phyloP scores from a whole-genome alignment of 305 asterid genomes.

The Rubia peregrina region DNA sequence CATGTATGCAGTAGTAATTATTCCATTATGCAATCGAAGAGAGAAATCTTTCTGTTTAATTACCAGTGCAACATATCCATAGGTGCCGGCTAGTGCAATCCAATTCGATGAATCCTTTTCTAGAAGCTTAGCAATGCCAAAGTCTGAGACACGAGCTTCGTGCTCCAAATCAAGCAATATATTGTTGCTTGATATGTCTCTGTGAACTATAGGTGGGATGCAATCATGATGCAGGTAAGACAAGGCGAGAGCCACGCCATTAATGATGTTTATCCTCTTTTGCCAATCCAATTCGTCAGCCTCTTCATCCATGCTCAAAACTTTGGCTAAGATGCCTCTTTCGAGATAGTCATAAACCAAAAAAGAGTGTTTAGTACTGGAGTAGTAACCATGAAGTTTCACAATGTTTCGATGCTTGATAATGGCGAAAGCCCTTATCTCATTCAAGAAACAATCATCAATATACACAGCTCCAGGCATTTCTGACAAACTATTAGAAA shows the following conservation, averaged over 20 bases:
- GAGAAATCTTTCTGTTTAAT: background rate
- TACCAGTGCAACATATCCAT: conserved; percentile 38
- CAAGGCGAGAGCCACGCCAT: conserved; percentile 24
- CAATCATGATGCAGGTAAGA: conserved; percentile 34
- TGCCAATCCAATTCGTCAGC: conserved; percentile 17
- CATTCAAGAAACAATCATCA: conserved; percentile 13
- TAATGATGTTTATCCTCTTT: conserved; percentile 21
- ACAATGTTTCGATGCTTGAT: conserved; percentile 22
- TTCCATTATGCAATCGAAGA: background rate
- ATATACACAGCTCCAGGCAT: background rate
- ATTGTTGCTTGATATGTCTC: conserved; percentile 30
- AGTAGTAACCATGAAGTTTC: conserved; percentile 16
- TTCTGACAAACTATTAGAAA: conserved; percentile 7
- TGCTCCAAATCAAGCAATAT: conserved; percentile 24
- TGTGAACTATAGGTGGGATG: conserved; percentile 21
- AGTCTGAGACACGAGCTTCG: conserved; percentile 29
- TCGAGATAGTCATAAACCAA: conserved; percentile 20
- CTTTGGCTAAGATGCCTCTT: conserved; percentile 19
- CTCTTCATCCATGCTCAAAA: conserved; percentile 9
- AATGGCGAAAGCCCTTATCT: conserved; percentile 14
- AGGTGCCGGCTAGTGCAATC: conserved; percentile 33
- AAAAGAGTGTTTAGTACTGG: conserved; percentile 13
- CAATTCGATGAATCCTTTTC: conserved; percentile 26
- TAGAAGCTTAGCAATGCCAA: conserved; percentile 30
- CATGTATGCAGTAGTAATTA: background rate